These are phyloP conservation scores for Boletus coffeatus DNA, from an alignment of 1,284 basidiomycete species.

Conservation along the genomic window DNA sequence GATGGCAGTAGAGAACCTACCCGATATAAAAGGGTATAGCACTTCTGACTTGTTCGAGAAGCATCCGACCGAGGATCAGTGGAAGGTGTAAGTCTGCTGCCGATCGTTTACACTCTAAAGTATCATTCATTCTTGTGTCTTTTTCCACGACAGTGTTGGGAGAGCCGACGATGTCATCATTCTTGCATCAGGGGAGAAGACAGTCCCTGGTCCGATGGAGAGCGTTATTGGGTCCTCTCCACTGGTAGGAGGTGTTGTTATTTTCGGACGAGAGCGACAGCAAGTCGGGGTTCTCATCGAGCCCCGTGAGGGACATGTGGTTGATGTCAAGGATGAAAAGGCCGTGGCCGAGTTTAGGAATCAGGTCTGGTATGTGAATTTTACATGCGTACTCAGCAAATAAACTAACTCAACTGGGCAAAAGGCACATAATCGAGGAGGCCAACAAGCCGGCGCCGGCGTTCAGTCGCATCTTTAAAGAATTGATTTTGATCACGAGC, in stretches of 20 bases:
- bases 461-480: constrained; percentile 24
- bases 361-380: constrained; percentile 31
- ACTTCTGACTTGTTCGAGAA: constrained; percentile 18
- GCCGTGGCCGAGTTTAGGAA: constrained; percentile 29
- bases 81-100: constrained; percentile 11
- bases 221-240: constrained; percentile 16
- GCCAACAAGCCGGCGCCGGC: constrained; percentile 25
- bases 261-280: constrained; percentile 38
- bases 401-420: background rate
- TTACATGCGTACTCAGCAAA: background rate
- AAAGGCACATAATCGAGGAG: constrained; percentile 24
- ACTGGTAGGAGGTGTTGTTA: constrained; percentile 28
- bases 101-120: too few species aligned
- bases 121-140: background rate
- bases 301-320: constrained; percentile 16
- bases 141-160: background rate
- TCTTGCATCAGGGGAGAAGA: constrained; percentile 29
- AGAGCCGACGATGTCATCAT: constrained; percentile 17
- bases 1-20: constrained; percentile 20
- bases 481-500: constrained; percentile 7
- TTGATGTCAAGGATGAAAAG: constrained; percentile 27
- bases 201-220: constrained; percentile 31
- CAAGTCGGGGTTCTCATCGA: constrained; percentile 40
- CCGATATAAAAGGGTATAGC: constrained; percentile 19
- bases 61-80: constrained; percentile 19